These are phyloP conservation scores for Carex littledalei DNA, from an alignment of 176 grass and related monocot species.

Conservation along the genomic window DNA sequence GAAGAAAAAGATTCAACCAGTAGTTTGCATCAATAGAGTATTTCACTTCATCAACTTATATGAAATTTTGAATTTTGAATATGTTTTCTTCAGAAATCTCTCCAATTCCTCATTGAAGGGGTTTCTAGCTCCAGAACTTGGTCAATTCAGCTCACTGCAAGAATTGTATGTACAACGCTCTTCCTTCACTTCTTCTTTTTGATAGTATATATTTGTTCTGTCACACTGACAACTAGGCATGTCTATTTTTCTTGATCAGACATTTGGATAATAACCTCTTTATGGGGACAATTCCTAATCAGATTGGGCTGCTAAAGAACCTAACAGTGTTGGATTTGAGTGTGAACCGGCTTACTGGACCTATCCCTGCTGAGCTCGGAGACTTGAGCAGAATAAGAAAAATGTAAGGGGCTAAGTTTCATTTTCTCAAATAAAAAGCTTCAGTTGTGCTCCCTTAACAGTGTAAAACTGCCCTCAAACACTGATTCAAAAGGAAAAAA, in stretches of 20 bases:
- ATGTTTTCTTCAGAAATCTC: constrained; percentile 52
- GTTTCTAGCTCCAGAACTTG: constrained; percentile 67
- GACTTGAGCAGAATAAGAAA: constrained; percentile 44
- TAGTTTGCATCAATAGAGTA: constrained; percentile 5
- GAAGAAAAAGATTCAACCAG: constrained; percentile 19
- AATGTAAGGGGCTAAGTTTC: constrained; percentile 45
- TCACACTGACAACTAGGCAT: not conserved
- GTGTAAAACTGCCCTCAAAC: not conserved
- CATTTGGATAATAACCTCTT: constrained; percentile 74
- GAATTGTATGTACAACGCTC: constrained; percentile 52
- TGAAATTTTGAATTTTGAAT: constrained; percentile 7
- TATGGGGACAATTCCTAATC: constrained; percentile 75
- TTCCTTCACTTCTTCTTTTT: not conserved
- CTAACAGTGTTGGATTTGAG: constrained; percentile 76
- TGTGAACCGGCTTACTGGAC: constrained; percentile 63
- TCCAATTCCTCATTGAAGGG: constrained; percentile 75
- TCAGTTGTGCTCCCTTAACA: not conserved
- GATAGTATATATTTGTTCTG: not conserved
- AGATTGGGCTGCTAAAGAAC: constrained; percentile 57
- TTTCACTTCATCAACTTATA: not conserved
- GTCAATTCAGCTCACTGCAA: constrained; percentile 56
- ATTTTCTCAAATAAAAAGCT: not conserved
- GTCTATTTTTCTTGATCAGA: constrained; percentile 34
- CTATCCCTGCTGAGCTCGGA: constrained; percentile 60
- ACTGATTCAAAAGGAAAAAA: not conserved